These are phyloP conservation scores for Candida qinlingensis DNA, from an alignment of 805 yeast species.

Conservation along the genomic window DNA sequence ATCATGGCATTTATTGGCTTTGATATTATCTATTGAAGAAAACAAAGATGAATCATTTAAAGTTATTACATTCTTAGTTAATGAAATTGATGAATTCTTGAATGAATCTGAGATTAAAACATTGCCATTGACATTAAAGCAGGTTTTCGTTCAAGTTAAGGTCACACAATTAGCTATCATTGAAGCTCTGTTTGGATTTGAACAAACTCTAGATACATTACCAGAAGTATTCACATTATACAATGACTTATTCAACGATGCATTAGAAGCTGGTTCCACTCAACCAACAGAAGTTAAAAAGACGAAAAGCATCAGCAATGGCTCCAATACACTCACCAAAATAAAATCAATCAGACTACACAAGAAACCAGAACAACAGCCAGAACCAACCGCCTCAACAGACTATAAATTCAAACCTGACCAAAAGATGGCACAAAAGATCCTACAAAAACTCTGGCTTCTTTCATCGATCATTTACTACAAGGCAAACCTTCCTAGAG, in stretches of 20 bases:
- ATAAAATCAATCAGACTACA: conserved; percentile 15
- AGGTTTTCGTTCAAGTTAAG: conserved; percentile 55
- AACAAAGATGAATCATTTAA: conserved; percentile 50
- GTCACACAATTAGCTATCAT: conserved; percentile 69
- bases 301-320: neutral
- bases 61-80: conserved; percentile 47
- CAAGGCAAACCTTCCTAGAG: conserved; percentile 46
- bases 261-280: neutral
- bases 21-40: conserved; percentile 59
- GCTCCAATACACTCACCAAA: neutral
- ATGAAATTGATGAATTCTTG: conserved; percentile 33
- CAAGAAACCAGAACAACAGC: conserved; percentile 3
- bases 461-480: conserved; percentile 64
- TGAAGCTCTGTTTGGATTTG: conserved; percentile 54
- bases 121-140: conserved; percentile 6
- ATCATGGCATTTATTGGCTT: conserved; percentile 62
- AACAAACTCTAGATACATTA: conserved; percentile 56
- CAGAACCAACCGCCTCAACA: neutral
- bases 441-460: conserved; percentile 66
- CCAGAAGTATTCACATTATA: conserved; percentile 61
- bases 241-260: conserved; percentile 40
- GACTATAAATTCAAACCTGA: conserved; percentile 7
- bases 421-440: conserved; percentile 27
- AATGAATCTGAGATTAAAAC: conserved; percentile 6
- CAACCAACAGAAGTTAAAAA: conserved; percentile 4